Conservation (phyloP, 495 filamentous ascomycete genomes). For the Trichoderma erinaceum region DNA sequence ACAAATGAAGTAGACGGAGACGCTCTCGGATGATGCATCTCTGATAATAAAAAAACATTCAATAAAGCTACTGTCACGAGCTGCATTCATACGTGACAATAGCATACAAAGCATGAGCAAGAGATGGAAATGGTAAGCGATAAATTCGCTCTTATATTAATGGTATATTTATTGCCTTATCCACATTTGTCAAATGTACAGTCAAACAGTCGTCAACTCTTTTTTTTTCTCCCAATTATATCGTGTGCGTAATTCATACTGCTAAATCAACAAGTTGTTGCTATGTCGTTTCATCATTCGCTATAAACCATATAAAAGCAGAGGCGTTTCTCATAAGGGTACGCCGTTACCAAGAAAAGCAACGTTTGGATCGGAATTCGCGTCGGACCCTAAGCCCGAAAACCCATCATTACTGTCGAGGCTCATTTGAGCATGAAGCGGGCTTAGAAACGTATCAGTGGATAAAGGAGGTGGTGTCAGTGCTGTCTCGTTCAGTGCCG, state of each 20-base stretch:
- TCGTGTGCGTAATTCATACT: slow-evolving; percentile 3
- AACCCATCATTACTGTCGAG: slow-evolving; percentile 1
- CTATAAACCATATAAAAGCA: not conserved
- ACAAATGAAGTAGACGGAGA: not conserved
- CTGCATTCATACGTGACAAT: no score
- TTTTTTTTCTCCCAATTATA: not conserved
- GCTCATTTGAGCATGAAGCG: not conserved
- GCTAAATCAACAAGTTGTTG: not conserved
- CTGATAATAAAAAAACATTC: not conserved
- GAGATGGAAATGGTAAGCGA: no score
- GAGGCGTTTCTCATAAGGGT: not conserved
- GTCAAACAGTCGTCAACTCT: not conserved
- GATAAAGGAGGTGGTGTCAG: not conserved
- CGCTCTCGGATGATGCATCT: not conserved
- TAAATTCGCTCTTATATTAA: not conserved
- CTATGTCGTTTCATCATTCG: not conserved
- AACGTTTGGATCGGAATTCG: slow-evolving; percentile 8
- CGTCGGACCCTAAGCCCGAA: not conserved
- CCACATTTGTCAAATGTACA: not conserved
- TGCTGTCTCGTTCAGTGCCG: not conserved
- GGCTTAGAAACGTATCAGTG: slow-evolving; percentile 1
- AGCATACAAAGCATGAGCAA: no score
- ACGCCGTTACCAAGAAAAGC: slow-evolving; percentile 4
- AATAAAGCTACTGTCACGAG: not conserved
- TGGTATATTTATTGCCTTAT: not conserved